Base-by-base conservation (phyloP, 2,329 filamentous ascomycete genomes). In the Pestalotiopsis sp. region DNA sequence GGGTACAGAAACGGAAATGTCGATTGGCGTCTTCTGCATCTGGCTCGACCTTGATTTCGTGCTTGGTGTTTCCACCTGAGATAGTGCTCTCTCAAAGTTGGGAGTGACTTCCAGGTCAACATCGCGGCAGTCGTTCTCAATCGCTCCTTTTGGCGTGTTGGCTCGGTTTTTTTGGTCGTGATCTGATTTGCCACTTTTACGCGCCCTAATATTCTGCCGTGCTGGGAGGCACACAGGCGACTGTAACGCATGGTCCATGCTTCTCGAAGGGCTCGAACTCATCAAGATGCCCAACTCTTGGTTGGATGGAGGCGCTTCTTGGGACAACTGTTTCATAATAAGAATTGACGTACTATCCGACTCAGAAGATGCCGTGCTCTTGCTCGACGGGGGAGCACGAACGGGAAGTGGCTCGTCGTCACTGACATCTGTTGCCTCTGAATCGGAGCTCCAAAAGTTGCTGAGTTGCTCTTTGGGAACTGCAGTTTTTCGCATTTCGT, bases 271-370 rank as follows among this genome's bases (percentile, higher is more conserved):
- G 62, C 74, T 75, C 11, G 72, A 75, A 59, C 71, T 73, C 65
- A 73, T 69, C 13, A 73, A 25, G 6, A 70, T 66, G 62, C 68
- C 72, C 4, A 75, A 56, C 56, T 75, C 73, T 52, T 75, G 74
- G 14, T 74, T 73, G 1, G 72, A 74, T 5, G 71, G 73, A 13
- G 74, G 71, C 12, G 66, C 57, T 25, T 71, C 69, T 11, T 66
- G 58, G 6, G 70, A 70, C 1, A 74, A 36, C 60, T 76, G 74
- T 39, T 41, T 66, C 23, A 67, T 41, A 59, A 75, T 75, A 31
- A 74, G 71, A 5, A 69, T 61, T 27, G 74, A 73, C n/a, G 73
- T 71, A 2, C 68, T 64, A 23, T 74, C 71, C 7, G 74, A 75
- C 13, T 59, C 64, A 4, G 67, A 59, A 25, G 72, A 73, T 14